A percentile compares a stretch with the other conserved stretches of the same genome.
These are phyloP conservation scores for Corylus avellana DNA, from an alignment of 306 rosid species.

Conservation along the genomic window DNA sequence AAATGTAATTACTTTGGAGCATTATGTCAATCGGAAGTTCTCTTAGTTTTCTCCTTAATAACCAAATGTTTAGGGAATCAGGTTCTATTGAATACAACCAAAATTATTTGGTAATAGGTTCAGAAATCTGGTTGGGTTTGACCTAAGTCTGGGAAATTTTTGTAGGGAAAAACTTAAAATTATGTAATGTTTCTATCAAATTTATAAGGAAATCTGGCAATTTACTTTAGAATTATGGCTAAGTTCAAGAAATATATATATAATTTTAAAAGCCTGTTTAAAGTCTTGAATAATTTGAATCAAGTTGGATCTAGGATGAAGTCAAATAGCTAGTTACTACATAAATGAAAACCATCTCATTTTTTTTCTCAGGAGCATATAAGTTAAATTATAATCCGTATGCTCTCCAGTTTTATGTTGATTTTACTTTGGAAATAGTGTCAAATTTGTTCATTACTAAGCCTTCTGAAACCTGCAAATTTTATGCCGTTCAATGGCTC, in stretches of 20 bases:
- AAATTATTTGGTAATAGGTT: not conserved
- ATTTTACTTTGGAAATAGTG: not conserved
- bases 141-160: not conserved
- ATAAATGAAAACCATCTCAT: not conserved
- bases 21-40: not conserved
- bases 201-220: not conserved
- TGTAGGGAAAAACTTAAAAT: not conserved
- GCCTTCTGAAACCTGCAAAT: constrained; percentile 7
- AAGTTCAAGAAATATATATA: not conserved
- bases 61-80: not conserved
- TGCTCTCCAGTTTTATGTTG: not conserved
- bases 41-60: not conserved
- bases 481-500: not conserved
- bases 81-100: not conserved
- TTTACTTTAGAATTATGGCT: not conserved
- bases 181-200: not conserved
- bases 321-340: not conserved
- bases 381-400: not conserved
- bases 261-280: not conserved
- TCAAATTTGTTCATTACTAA: not conserved
- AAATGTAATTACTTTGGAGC: not conserved
- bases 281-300: not conserved
- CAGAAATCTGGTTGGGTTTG: not conserved
- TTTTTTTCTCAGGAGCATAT: not conserved
- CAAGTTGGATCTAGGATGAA: not conserved